Percentiles rank a stretch among this genome's conserved stretches.
These are phyloP conservation scores for Debaryomycetaceae sp. DNA, from an alignment of 1,139 yeast genomes.

Conservation along the genomic window DNA sequence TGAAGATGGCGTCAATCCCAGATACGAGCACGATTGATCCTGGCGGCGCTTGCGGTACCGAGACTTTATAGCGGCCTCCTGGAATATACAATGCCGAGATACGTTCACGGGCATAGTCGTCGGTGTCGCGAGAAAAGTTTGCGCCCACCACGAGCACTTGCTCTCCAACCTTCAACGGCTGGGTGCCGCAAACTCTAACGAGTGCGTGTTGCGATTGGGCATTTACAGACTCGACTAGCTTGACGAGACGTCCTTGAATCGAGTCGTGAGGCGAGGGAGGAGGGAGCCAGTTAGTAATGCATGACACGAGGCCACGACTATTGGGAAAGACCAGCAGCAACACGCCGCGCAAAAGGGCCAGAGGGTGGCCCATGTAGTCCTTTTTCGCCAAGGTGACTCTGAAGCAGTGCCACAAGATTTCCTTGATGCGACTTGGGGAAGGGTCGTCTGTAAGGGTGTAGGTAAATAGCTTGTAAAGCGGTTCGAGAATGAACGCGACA, in stretches of 20 bases:
- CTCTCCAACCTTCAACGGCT: conserved; percentile 40
- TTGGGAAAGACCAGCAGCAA: conserved; percentile 45
- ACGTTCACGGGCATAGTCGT: conserved; percentile 36
- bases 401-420: conserved; percentile 36
- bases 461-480: conserved; percentile 68
- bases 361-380: conserved; percentile 41
- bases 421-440: conserved; percentile 22
- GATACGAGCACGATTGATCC: conserved; percentile 62
- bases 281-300: conserved; percentile 23
- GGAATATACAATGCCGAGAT: conserved; percentile 46
- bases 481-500: conserved; percentile 59
- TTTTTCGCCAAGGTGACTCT: conserved; percentile 29
- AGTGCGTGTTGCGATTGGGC: conserved; percentile 40
- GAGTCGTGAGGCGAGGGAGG: conserved; percentile 21
- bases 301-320: conserved; percentile 44
- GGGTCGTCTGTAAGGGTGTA: conserved; percentile 48
- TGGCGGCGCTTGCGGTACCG: conserved; percentile 41
- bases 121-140: conserved; percentile 37
- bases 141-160: conserved; percentile 51
- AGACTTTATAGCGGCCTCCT: conserved; percentile 61
- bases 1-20: conserved; percentile 47
- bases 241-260: conserved; percentile 46
- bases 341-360: conserved; percentile 43
- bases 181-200: conserved; percentile 47
- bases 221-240: conserved; percentile 44